Percentiles rank a stretch among this genome's conserved stretches.
phyloP scores from a whole-genome alignment of 108 stramenopile genomes.

The Pseudonitzschia delicatissima region DNA sequence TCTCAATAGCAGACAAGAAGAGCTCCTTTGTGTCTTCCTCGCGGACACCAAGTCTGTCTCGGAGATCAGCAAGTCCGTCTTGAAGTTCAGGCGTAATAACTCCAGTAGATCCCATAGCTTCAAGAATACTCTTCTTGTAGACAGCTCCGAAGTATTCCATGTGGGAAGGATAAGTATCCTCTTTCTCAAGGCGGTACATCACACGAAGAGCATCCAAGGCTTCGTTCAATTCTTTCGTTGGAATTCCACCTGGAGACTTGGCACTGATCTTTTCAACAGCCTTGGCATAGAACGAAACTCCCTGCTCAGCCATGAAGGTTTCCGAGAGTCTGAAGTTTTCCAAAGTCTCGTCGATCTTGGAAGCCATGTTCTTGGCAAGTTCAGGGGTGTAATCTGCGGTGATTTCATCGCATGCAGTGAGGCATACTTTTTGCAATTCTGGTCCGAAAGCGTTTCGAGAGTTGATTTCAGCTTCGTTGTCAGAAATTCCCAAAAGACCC shows the following conservation, averaged over 20 bases:
- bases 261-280: slow-evolving; percentile 48
- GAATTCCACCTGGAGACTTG: slow-evolving; percentile 71
- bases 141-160: slow-evolving; percentile 62
- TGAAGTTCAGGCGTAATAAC: slow-evolving; percentile 78
- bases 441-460: slow-evolving; percentile 70
- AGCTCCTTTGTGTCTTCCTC: slow-evolving; percentile 62
- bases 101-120: slow-evolving; percentile 85
- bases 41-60: slow-evolving; percentile 66
- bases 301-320: slow-evolving; percentile 55
- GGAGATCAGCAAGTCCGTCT: slow-evolving; percentile 60
- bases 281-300: slow-evolving; percentile 57
- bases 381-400: slow-evolving; percentile 60
- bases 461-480: slow-evolving; percentile 60
- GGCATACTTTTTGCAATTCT: slow-evolving; percentile 56
- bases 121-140: slow-evolving; percentile 76
- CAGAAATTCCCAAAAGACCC: slow-evolving; percentile 67
- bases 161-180: slow-evolving; percentile 55
- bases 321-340: slow-evolving; percentile 53
- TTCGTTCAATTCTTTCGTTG: slow-evolving; percentile 54
- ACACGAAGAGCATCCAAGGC: slow-evolving; percentile 57
- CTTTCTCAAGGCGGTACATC: slow-evolving; percentile 48
- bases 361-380: slow-evolving; percentile 63
- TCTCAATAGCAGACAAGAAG: slow-evolving; percentile 68
- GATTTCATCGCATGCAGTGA: slow-evolving; percentile 61
- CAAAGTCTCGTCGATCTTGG: slow-evolving; percentile 48